A percentile compares a stretch with the other conserved stretches of the same genome.
phyloP scores from a whole-genome alignment of 805 yeast species.

The Hanseniaspora guilliermondii region DNA sequence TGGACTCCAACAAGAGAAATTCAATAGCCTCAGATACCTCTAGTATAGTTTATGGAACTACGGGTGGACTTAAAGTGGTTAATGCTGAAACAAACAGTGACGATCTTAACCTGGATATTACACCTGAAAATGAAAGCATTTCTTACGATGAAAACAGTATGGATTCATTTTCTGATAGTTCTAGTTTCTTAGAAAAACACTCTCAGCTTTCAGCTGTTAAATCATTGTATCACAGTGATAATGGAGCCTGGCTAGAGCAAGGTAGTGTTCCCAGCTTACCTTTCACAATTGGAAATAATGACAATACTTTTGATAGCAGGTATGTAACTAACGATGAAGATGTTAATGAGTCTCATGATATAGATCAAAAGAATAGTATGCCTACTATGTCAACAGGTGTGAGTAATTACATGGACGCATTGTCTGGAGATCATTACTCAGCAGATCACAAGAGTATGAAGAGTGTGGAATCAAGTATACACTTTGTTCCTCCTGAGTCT shows the following conservation, averaged over 20 bases:
- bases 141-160: neutral
- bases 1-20: neutral
- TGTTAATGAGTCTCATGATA: neutral
- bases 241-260: conserved; percentile 1
- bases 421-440: neutral
- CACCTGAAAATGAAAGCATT: neutral
- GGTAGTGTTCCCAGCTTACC: conserved; percentile 7
- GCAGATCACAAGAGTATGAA: neutral
- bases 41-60: neutral
- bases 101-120: neutral
- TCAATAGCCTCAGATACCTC: neutral
- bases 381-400: neutral
- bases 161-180: neutral
- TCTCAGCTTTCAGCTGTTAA: conserved; percentile 10
- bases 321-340: neutral
- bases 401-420: neutral
- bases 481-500: conserved; percentile 19
- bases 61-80: conserved; percentile 4
- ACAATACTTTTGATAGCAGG: neutral
- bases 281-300: neutral
- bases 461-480: neutral
- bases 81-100: conserved; percentile 5
- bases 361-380: neutral
- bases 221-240: conserved; percentile 11
- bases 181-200: conserved; percentile 3